Base-by-base conservation (phyloP, 257 asterid species). In the Ocimum tenuiflorum region DNA sequence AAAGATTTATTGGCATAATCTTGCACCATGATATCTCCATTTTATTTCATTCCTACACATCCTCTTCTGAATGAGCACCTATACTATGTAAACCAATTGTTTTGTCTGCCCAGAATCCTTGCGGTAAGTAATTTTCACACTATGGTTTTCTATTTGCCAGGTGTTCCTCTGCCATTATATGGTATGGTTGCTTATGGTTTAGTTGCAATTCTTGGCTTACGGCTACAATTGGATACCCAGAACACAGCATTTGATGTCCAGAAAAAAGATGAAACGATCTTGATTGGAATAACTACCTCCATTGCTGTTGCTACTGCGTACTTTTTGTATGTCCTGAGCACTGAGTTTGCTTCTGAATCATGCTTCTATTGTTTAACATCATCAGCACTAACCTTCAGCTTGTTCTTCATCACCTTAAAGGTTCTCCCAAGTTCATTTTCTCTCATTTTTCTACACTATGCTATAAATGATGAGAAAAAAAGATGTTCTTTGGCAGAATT, bases 301-400 rank as follows among this genome's bases (percentile, higher is more conserved):
- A 86, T 88, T 91, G 91, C 86, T 6, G 85, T 76, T 36, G 86
- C 91, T 18, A 77, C 91, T 78, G 78, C 89, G 46, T 88, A 86
- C 80, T 86, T 88, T 48, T 73, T 86, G 69, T 84, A 83, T 79
- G 79, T 84, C 42, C 79, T 82, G 39, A 76, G 68, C 74, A 74
- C 91, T 12, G 68, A 83, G 70, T 86, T 88, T 73, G 43, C 76
- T 10, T 92, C 86, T 65, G 91, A 84, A 65, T 60, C 84, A 8
- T 89, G 96, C 71, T 55, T 78, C 4, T 85, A 83, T 73, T 89
- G 95, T 78, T 75, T 83, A 65, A 69, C 80, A 50, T 86, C 95
- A 45, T 89, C 83, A 63, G 20, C 77, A 15, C 70, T 86, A 62
- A 81, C 94, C 31, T 81, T 85, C 78, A 75, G 82, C 73, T 79